Percentiles rank a stretch among this genome's conserved stretches.
These are phyloP conservation scores for Colletotrichum eleusines DNA, from an alignment of 2,329 filamentous ascomycete species.

Conservation along the genomic window DNA sequence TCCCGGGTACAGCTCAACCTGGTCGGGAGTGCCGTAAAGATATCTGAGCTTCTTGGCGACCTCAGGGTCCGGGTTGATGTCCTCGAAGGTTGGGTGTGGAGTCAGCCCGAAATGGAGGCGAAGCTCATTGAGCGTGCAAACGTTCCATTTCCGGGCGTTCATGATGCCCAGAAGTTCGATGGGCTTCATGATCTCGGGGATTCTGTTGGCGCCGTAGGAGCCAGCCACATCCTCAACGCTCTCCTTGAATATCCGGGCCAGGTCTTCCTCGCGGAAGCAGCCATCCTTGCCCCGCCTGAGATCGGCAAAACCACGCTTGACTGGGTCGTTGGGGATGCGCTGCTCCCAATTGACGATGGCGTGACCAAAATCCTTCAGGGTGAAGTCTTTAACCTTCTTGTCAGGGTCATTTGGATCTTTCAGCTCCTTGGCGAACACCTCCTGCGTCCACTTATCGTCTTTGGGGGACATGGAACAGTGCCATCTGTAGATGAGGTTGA, in stretches of 20 bases:
- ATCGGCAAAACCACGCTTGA: slow-evolving; percentile 63
- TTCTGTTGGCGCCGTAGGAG: slow-evolving; percentile 64
- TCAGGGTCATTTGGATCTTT: slow-evolving; percentile 15
- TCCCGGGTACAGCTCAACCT: slow-evolving; percentile 72
- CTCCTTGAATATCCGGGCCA: slow-evolving; percentile 66
- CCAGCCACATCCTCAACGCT: slow-evolving; percentile 63
- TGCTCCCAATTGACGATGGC: slow-evolving; percentile 50
- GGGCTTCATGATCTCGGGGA: slow-evolving; percentile 66
- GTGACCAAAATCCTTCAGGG: slow-evolving; percentile 14
- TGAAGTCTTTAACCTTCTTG: slow-evolving; percentile 15
- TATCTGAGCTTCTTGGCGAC: slow-evolving; percentile 63
- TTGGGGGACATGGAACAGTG: slow-evolving; percentile 49
- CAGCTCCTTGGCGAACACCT: slow-evolving; percentile 44
- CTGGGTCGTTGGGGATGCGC: slow-evolving; percentile 61
- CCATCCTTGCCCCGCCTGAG: slow-evolving; percentile 64
- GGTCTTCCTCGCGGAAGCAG: slow-evolving; percentile 63
- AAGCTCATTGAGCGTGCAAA: slow-evolving; percentile 72
- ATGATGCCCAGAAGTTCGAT: slow-evolving; percentile 72
- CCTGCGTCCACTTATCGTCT: slow-evolving; percentile 50
- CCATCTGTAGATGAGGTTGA: slow-evolving; percentile 53
- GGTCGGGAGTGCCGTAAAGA: slow-evolving; percentile 71
- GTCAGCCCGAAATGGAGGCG: slow-evolving; percentile 70
- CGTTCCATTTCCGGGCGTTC: slow-evolving; percentile 68
- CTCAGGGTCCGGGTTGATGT: slow-evolving; percentile 67
- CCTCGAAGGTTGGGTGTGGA: slow-evolving; percentile 67